phyloP scores from a whole-genome alignment of 345 rosid genomes.

The Pugionium cornutum region DNA sequence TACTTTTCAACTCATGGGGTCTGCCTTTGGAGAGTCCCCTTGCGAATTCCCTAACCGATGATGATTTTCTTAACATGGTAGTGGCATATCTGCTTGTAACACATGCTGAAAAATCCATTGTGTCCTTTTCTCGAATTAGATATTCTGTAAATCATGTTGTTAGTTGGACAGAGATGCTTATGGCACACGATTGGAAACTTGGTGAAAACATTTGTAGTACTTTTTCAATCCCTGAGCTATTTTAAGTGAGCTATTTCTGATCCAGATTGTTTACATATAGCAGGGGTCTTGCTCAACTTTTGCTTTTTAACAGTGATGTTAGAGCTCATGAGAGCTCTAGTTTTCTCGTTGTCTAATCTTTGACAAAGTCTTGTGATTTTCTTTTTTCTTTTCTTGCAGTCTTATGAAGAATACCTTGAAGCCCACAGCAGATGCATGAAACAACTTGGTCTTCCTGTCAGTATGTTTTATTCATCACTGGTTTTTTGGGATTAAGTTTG shows the following conservation, averaged over 20 bases:
- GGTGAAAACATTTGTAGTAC: constrained; percentile 31
- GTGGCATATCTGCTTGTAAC: constrained; percentile 39
- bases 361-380: constrained; percentile 34
- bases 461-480: constrained; percentile 44
- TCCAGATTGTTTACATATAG: neutral
- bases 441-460: constrained; percentile 60
- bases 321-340: neutral
- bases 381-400: constrained; percentile 52
- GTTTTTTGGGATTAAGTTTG: neutral
- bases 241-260: neutral
- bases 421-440: constrained; percentile 71
- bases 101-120: constrained; percentile 14
- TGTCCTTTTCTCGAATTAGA: constrained; percentile 18
- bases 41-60: constrained; percentile 76
- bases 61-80: constrained; percentile 96
- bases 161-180: constrained; percentile 18
- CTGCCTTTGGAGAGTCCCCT: constrained; percentile 80
- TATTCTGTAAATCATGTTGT: constrained; percentile 36
- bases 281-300: neutral
- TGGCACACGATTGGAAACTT: constrained; percentile 29
- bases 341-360: constrained; percentile 14
- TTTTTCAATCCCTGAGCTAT: constrained; percentile 9
- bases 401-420: constrained; percentile 94
- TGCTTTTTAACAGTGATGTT: constrained; percentile 5
- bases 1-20: constrained; percentile 67